phyloP scores from a whole-genome alignment of 2,329 filamentous ascomycete species.

The Neophaeococcomyces mojaviensis region DNA sequence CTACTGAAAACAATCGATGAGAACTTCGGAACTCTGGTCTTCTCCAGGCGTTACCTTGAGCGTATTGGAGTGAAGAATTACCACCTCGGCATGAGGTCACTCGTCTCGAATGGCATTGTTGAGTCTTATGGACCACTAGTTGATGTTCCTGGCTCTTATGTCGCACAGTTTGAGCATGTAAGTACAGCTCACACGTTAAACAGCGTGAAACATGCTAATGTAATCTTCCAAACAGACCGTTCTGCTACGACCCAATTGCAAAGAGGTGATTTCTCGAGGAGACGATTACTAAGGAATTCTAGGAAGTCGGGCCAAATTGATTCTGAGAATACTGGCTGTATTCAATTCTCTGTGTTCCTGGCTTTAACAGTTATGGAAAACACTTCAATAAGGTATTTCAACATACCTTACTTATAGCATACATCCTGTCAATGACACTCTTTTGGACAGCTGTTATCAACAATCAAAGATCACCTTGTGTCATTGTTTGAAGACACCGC shows the following conservation, averaged over 20 bases:
- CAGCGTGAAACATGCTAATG: conserved; percentile 3
- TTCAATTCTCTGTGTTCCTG: too few relatives aligned
- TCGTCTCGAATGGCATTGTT: conserved; percentile 51
- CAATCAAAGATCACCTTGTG: too few relatives aligned
- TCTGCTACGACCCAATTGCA: conserved; percentile 32
- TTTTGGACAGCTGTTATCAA: too few relatives aligned
- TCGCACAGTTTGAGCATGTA: conserved; percentile 57
- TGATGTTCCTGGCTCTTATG: conserved; percentile 54
- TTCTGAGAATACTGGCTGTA: too few relatives aligned
- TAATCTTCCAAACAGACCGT: conserved; percentile 28
- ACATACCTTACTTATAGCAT: too few relatives aligned
- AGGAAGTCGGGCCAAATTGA: too few relatives aligned
- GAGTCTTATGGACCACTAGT: conserved; percentile 50
- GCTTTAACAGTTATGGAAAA: too few relatives aligned
- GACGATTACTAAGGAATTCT: conserved; percentile 30
- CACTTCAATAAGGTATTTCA: too few relatives aligned
- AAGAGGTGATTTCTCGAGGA: conserved; percentile 35
- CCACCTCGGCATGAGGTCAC: conserved; percentile 46
- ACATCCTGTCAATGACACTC: too few relatives aligned
- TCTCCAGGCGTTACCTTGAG: conserved; percentile 56
- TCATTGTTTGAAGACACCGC: too few relatives aligned
- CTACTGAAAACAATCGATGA: conserved; percentile 53
- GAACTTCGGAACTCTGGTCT: conserved; percentile 56
- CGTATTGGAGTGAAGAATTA: conserved; percentile 56
- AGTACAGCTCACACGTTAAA: conserved; percentile 11